Base-by-base conservation (phyloP, 129 eudicot species). In the Centrapalus pauciflorus region DNA sequence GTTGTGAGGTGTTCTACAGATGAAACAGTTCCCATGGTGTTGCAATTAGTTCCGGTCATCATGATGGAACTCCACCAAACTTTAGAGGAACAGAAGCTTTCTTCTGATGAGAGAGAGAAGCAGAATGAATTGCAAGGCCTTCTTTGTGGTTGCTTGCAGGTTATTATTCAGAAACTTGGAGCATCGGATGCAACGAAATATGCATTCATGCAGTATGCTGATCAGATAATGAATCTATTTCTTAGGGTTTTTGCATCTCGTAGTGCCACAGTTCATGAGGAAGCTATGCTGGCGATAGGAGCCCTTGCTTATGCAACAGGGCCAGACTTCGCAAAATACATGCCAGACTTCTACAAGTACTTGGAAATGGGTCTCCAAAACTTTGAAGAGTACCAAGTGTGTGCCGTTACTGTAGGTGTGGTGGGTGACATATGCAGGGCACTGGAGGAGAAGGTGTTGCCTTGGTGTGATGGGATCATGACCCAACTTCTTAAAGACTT, bases 401-500 rank as follows among this genome's bases (percentile, higher is more conserved):
- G 96, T 76, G 95, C 89, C 28, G 95, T 92, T 34, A 88, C 95
- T 24, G 96, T 92, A 70, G 98, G 98, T 70, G 98, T 92, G 61
- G 96, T 92, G 34, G 98, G 96, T 33, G 96, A 88, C 67, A 77
- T 92, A 26, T 92, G 95, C 66, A 71, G 98, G 65, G 98, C 98
- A 0, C 45, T 92, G 81, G 98, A 92, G 60, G 91, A 92, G 60
- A 92, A 92, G 72, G 74, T 92, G 10, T 61, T 92, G 69, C 96
- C 98, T 7, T 88, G 82, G 57, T 92, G 96, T 81, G 98, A 92
- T 77, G 95, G 96, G 43, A 88, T 92, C 35, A 88, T 88, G 98
- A 92, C 96, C 7, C 95, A 83, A 61, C 95, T 92, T 49, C 95
- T 92, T 19, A 88, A 88, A 69, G 96, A 92, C 73, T 30, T 92